A percentile compares a stretch with the other conserved stretches of the same genome.
These are phyloP conservation scores for Suhomyces guaymorum DNA, from an alignment of 1,139 yeast genomes.

Conservation along the genomic window DNA sequence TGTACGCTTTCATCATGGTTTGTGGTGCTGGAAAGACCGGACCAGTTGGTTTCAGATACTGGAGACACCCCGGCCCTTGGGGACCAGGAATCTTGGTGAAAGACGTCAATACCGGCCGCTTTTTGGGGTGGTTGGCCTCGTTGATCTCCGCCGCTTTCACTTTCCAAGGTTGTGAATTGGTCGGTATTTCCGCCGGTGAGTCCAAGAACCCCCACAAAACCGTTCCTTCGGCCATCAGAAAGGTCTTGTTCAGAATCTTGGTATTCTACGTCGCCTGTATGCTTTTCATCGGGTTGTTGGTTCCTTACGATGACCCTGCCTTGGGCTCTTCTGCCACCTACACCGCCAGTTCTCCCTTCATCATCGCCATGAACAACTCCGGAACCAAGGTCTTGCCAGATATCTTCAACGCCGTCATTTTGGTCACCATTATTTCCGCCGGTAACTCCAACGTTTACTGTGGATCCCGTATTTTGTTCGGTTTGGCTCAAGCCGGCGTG, in stretches of 20 bases:
- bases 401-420: slow-evolving; percentile 74
- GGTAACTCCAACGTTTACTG: slow-evolving; percentile 81
- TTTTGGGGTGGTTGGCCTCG: slow-evolving; percentile 66
- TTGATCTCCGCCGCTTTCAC: slow-evolving; percentile 75
- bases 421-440: slow-evolving; percentile 70
- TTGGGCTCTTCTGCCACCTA: slow-evolving; percentile 28
- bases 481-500: slow-evolving; percentile 59
- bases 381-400: slow-evolving; percentile 71
- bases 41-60: slow-evolving; percentile 81
- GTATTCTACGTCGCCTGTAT: slow-evolving; percentile 79
- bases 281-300: slow-evolving; percentile 78
- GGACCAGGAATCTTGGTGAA: slow-evolving; percentile 57
- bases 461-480: slow-evolving; percentile 72
- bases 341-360: slow-evolving; percentile 52
- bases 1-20: slow-evolving; percentile 67
- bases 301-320: slow-evolving; percentile 70
- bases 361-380: slow-evolving; percentile 61
- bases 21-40: slow-evolving; percentile 73
- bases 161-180: slow-evolving; percentile 77
- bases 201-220: slow-evolving; percentile 77
- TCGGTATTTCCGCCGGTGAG: slow-evolving; percentile 90
- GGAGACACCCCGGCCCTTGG: slow-evolving; percentile 93
- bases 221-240: slow-evolving; percentile 82
- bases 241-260: slow-evolving; percentile 77
- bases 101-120: slow-evolving; percentile 53